Conservation (phyloP, 2,329 filamentous ascomycete species). For the Epichloe sylvatica region DNA sequence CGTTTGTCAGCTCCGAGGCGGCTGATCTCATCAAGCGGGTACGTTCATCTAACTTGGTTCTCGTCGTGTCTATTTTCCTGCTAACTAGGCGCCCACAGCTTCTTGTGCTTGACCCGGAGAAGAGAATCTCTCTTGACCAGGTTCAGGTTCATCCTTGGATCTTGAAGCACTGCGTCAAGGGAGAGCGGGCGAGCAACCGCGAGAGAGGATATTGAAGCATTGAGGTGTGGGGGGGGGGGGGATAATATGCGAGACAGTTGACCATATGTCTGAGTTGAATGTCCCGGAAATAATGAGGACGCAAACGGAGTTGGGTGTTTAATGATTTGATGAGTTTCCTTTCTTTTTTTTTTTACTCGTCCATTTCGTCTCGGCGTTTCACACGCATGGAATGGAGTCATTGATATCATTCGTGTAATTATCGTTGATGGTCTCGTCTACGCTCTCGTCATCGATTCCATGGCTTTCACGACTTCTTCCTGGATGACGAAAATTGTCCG, state of each 20-base stretch:
- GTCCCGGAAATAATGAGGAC: constrained; percentile 3
- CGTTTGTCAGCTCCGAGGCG: constrained; percentile 80
- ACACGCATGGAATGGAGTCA: constrained; percentile 19
- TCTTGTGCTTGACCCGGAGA: constrained; percentile 84
- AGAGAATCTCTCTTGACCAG: constrained; percentile 78
- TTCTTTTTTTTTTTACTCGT: no score
- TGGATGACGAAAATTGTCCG: no score
- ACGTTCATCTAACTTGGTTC: constrained; percentile 17
- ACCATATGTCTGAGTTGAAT: constrained; percentile 3
- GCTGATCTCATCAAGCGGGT: constrained; percentile 86
- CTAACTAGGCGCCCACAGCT: constrained; percentile 40
- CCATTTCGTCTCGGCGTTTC: constrained; percentile 4
- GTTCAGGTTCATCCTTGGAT: constrained; percentile 93
- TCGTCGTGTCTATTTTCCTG: not conserved
- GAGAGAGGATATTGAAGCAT: constrained; percentile 26
- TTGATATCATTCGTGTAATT: constrained; percentile 4
- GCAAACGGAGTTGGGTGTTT: constrained; percentile 5
- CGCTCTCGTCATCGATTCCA: not conserved
- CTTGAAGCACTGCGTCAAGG: constrained; percentile 74
- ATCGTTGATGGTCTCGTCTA: constrained; percentile 1
- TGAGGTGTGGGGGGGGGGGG: constrained; percentile 6
- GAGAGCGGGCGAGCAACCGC: constrained; percentile 37
- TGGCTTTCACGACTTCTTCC: not conserved
- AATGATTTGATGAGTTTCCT: constrained; percentile 1
- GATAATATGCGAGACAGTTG: constrained; percentile 4